Evolutionary conservation across 768 basidiomycete species (phyloP), one percentile per base, ranked within the genome.

Genomic region (Chiua virens): DNA sequence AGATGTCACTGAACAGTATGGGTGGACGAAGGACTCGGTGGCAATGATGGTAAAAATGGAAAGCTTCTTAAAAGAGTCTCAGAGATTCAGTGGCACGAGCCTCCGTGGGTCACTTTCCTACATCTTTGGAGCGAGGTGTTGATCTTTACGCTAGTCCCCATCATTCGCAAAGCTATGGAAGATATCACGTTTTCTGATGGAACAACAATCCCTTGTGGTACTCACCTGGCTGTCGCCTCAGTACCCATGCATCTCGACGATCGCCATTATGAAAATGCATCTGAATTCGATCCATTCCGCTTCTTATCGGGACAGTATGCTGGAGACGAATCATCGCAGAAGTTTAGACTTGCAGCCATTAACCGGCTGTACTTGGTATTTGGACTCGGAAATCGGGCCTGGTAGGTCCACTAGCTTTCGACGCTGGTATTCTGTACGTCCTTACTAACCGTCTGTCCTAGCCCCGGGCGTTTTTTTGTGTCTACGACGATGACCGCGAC

Each of bases 381-480:
- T 51, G 71, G 71, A 41, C 63, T 63, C 14, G 71, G 72, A 8
- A 53, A 52, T 34, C 69, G 65, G 57, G 64, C 70, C 8, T 73
- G 71, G 72, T 73, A 45, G 45, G 71, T 61, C 34, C 39, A 43
- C 39, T 9, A 50, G 14, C 25, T 14, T 25, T 20, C 44, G 27
- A 27, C 42, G 37, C n/a, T 47, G 22, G 35, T 36, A 36, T 27
- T 42, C 15, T 36, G 17, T 18, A 49, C 9, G 18, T 21, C 39
- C 25, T 21, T 7, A 39, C 47, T 37, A 21, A 4, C 49, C 42
- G 35, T n/a, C 28, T 45, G 49, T 35, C 18, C 15, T 49, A 76
- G 74, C 50, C 75, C 75, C 4, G 75, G 76, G 5, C 67, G 76
- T 10, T 75, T 74, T 56, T 76, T 77, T 50, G 73, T 64, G 23